Evolutionary conservation across 2,329 filamentous ascomycete species (phyloP).

Genomic region (Sclerotinia glacialis): DNA sequence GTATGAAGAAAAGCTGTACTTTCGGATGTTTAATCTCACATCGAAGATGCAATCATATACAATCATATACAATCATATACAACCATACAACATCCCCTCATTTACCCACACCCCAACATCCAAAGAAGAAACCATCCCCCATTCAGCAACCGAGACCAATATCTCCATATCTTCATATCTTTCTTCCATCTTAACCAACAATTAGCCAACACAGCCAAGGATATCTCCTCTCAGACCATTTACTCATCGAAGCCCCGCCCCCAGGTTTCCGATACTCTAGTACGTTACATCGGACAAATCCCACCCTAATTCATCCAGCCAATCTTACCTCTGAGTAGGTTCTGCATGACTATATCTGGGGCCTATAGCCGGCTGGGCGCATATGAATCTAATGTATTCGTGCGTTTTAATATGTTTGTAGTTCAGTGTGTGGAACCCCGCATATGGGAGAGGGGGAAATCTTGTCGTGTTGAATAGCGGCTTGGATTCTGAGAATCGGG

Average conservation of each 20-base stretch:
- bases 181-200: neutral
- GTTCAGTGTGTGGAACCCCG: conserved; percentile 16
- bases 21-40: neutral
- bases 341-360: neutral
- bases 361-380: neutral
- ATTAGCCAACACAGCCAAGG: conserved; percentile 2
- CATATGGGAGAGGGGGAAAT: neutral
- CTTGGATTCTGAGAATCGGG: neutral
- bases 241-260: neutral
- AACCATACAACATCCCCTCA: conserved; percentile 2
- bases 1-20: neutral
- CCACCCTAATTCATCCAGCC: neutral
- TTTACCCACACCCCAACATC: neutral
- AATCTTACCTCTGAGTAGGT: neutral
- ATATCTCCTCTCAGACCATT: neutral
- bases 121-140: conserved; percentile 2
- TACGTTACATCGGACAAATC: neutral
- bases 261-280: conserved; percentile 1
- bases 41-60: neutral
- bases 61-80: neutral
- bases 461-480: neutral
- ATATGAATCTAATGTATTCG: neutral
- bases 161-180: neutral
- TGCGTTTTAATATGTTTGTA: conserved; percentile 1
- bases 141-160: neutral